Evolutionary conservation across 176 grass and related monocot species (phyloP).

Genomic region (Bromus sterilis): DNA sequence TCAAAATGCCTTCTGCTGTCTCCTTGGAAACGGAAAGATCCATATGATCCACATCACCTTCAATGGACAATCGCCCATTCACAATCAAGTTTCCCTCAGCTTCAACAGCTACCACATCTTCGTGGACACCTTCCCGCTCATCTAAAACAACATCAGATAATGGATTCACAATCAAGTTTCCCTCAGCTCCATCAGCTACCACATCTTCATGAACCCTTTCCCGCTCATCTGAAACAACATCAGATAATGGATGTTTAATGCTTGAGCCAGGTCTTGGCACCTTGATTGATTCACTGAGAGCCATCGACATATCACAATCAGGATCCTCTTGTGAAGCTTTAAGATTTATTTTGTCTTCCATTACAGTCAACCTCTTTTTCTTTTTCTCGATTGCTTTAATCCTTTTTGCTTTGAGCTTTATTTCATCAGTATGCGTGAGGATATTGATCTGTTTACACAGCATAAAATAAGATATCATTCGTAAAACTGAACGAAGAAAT

Average conservation of each 20-base stretch:
- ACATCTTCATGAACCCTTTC: background rate
- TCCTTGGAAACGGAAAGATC: background rate
- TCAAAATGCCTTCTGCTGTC: background rate
- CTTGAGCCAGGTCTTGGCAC: background rate
- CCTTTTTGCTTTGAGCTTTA: constrained; percentile 28
- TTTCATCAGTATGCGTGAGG: constrained; percentile 69
- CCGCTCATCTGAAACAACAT: constrained; percentile 1
- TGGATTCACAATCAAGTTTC: background rate
- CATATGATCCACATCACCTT: background rate
- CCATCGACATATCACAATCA: background rate
- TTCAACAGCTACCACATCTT: background rate
- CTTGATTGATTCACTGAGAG: constrained; percentile 3
- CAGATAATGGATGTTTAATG: background rate
- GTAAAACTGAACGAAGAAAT: background rate
- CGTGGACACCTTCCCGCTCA: background rate
- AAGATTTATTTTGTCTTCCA: background rate
- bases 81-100: background rate
- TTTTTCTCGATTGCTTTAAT: constrained; percentile 37
- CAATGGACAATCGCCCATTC: background rate
- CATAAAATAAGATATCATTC: background rate
- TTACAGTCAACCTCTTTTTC: background rate
- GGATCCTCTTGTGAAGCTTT: background rate
- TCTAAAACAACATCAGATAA: background rate
- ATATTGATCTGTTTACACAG: constrained; percentile 57
- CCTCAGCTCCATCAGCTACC: background rate